Percentiles rank a stretch among this genome's conserved stretches.
Conservation (phyloP, 225 moss, liverwort and hornwort genomes). For the Bryum argenteum region DNA sequence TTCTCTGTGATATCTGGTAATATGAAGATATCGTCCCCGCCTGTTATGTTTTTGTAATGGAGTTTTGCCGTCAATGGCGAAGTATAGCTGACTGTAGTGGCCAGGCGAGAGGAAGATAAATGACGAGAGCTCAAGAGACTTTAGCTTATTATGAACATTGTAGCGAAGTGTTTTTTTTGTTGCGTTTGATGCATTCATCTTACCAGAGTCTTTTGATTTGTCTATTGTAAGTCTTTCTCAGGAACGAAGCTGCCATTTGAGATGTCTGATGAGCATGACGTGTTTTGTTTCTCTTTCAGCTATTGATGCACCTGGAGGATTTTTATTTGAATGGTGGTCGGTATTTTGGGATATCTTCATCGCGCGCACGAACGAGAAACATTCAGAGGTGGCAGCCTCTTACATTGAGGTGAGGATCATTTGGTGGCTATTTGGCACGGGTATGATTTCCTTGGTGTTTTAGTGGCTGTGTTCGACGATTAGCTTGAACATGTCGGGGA, state of each 20-base stretch:
- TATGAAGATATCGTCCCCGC: background rate
- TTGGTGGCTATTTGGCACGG: conserved; percentile 16
- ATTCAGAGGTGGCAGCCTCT: conserved; percentile 99
- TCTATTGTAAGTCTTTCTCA: background rate
- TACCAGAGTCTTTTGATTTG: background rate
- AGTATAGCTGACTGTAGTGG: conserved; percentile 2
- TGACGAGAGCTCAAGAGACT: background rate
- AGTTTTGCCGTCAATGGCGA: background rate
- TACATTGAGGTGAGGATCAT: conserved; percentile 87
- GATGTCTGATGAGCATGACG: conserved; percentile 19
- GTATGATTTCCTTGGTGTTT: conserved; percentile 6
- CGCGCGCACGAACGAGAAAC: conserved; percentile 98
- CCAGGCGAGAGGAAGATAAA: background rate
- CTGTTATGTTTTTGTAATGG: background rate
- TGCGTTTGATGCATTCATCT: background rate
- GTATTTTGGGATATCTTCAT: conserved; percentile 99
- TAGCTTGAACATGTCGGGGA: background rate
- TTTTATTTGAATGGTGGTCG: conserved; percentile 99
- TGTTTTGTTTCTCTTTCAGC: conserved; percentile 56
- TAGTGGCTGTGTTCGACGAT: background rate
- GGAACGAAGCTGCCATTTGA: background rate
- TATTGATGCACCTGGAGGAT: conserved; percentile 98
- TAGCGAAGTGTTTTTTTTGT: background rate
- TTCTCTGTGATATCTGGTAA: background rate
- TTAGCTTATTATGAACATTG: background rate